Percentiles rank a stretch among this genome's conserved stretches.
Evolutionary conservation across 148 eudicot genomes (phyloP).

Genomic region (Oxyria digyna): DNA sequence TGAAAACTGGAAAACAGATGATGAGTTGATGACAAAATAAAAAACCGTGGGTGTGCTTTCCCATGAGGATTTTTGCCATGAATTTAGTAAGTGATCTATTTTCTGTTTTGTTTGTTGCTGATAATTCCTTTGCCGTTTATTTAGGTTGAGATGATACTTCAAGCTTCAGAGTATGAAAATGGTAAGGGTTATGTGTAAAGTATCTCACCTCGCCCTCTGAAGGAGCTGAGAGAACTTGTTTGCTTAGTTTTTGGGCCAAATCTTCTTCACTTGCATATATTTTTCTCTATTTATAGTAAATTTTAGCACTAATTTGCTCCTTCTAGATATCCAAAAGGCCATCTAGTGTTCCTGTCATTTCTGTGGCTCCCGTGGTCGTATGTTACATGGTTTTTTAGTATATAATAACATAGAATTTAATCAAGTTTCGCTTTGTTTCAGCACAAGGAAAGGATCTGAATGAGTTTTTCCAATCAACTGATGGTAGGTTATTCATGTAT

Average conservation of each 20-base stretch:
- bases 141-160: slow-evolving; percentile 98
- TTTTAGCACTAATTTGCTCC: not conserved
- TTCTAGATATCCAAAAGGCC: not conserved
- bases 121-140: not conserved
- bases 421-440: slow-evolving; percentile 22
- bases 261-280: not conserved
- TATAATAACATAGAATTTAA: not conserved
- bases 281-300: not conserved
- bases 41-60: not conserved
- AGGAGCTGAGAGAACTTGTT: not conserved
- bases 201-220: not conserved
- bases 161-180: slow-evolving; percentile 93
- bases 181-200: slow-evolving; percentile 25
- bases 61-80: not conserved
- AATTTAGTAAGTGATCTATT: not conserved
- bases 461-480: slow-evolving; percentile 91
- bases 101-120: not conserved
- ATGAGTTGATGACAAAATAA: not conserved
- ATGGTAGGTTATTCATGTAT: slow-evolving; percentile 32
- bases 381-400: not conserved
- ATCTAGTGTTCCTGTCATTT: no score
- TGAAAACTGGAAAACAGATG: not conserved
- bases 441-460: slow-evolving; percentile 89
- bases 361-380: not conserved
- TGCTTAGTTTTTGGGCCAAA: not conserved